Conservation (phyloP, 768 basidiomycete species). For the Pleurotus cornucopiae region DNA sequence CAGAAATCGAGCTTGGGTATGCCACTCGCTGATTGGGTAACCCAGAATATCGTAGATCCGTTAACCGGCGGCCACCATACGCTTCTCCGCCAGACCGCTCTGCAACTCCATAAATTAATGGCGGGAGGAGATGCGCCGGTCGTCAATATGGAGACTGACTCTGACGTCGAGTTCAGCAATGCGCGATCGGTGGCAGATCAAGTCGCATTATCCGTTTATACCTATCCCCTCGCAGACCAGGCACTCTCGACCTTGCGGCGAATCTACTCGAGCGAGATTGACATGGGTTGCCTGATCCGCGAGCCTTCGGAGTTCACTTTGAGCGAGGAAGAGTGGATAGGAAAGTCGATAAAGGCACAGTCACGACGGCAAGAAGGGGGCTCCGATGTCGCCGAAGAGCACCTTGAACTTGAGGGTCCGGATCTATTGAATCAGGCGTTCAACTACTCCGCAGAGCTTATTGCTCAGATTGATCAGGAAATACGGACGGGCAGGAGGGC, state of each 20-base stretch:
- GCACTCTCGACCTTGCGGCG: constrained; percentile 37
- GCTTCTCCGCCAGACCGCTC: constrained; percentile 37
- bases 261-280: constrained; percentile 43
- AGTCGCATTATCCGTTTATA: constrained; percentile 34
- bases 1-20: constrained; percentile 24
- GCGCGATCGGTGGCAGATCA: constrained; percentile 24
- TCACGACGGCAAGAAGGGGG: constrained; percentile 15
- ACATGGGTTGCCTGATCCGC: constrained; percentile 48
- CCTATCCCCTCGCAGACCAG: constrained; percentile 36
- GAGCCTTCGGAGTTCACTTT: constrained; percentile 41
- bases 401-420: constrained; percentile 4
- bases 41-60: constrained; percentile 37
- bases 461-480: constrained; percentile 19
- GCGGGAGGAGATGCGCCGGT: constrained; percentile 6
- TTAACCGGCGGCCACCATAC: constrained; percentile 45
- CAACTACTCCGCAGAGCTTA: constrained; percentile 5
- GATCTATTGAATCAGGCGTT: constrained; percentile 7
- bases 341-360: constrained; percentile 34
- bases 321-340: constrained; percentile 51
- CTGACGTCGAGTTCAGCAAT: constrained; percentile 8
- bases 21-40: constrained; percentile 39
- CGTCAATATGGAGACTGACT: constrained; percentile 5
- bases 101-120: constrained; percentile 19
- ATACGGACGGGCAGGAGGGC: constrained; percentile 4
- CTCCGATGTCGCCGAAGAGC: constrained; percentile 2